Conservation (phyloP, 257 asterid genomes). For the Misopates orontium region DNA sequence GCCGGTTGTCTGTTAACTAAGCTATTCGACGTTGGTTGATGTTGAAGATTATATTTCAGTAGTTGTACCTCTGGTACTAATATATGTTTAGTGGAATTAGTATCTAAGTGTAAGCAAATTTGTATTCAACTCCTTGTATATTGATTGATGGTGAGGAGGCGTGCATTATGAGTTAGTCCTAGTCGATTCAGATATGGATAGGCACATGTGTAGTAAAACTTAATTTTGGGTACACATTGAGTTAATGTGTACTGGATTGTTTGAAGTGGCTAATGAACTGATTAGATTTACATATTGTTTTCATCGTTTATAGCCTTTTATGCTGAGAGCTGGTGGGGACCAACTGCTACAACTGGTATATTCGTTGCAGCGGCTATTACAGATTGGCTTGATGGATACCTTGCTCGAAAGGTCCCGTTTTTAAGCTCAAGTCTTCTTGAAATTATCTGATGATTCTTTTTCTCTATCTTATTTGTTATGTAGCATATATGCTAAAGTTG, state of each 20-base stretch:
- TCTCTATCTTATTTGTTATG: slow-evolving; percentile 14
- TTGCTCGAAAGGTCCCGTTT: slow-evolving; percentile 81
- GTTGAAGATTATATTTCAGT: not conserved
- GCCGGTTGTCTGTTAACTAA: too few species aligned
- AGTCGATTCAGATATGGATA: slow-evolving; percentile 2
- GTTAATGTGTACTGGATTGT: slow-evolving; percentile 16
- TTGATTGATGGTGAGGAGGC: not conserved
- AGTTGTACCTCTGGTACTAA: not conserved
- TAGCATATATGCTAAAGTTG: slow-evolving; percentile 24
- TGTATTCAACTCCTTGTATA: slow-evolving; percentile 3
- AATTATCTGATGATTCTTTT: slow-evolving; percentile 14
- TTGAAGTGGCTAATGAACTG: not conserved
- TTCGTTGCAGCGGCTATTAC: slow-evolving; percentile 86
- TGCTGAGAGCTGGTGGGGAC: slow-evolving; percentile 90
- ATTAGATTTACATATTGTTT: slow-evolving; percentile 26
- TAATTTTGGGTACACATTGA: slow-evolving; percentile 2
- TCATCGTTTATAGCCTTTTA: slow-evolving; percentile 68
- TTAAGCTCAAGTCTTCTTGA: slow-evolving; percentile 15
- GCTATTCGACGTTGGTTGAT: not conserved
- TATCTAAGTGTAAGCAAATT: too few species aligned
- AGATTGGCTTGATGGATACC: slow-evolving; percentile 99
- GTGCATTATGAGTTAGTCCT: not conserved
- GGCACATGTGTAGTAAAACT: slow-evolving; percentile 1
- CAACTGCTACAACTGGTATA: slow-evolving; percentile 75
- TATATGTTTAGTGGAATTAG: too few species aligned